Evolutionary conservation across 768 basidiomycete genomes (phyloP).

Genomic region (Crucibulum laeve): DNA sequence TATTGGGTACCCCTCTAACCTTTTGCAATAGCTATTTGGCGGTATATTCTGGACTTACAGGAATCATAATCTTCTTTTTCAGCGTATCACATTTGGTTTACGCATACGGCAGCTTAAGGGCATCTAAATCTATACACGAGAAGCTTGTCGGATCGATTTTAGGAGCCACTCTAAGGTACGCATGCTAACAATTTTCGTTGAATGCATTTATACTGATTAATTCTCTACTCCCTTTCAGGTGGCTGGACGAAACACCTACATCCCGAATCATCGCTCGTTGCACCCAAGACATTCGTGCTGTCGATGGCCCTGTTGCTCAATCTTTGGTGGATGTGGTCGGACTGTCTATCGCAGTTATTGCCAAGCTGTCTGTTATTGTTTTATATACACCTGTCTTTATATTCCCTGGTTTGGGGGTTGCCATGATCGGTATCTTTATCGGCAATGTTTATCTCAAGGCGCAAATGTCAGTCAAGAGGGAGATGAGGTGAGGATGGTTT

Average conservation of each 20-base stretch:
- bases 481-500: constrained; percentile 35
- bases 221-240: constrained; percentile 26
- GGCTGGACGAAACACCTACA: constrained; percentile 40
- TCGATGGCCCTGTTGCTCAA: constrained; percentile 39
- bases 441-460: constrained; percentile 41
- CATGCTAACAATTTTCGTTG: not conserved
- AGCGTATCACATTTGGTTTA: constrained; percentile 30
- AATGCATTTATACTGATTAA: not conserved
- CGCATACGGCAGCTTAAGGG: constrained; percentile 45
- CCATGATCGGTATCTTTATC: constrained; percentile 36
- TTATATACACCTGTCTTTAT: constrained; percentile 41
- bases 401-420: constrained; percentile 38
- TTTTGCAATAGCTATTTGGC: constrained; percentile 38
- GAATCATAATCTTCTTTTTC: constrained; percentile 20
- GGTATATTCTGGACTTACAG: constrained; percentile 12
- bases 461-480: constrained; percentile 44
- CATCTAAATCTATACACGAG: constrained; percentile 50
- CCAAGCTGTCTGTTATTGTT: constrained; percentile 39
- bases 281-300: constrained; percentile 59
- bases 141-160: constrained; percentile 49
- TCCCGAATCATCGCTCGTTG: constrained; percentile 60
- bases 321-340: constrained; percentile 23
- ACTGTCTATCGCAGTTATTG: constrained; percentile 29
- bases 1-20: not conserved
- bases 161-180: constrained; percentile 56